These are phyloP conservation scores for Dothideomycetes sp. DNA, from an alignment of 2,329 filamentous ascomycete genomes.

Conservation along the genomic window DNA sequence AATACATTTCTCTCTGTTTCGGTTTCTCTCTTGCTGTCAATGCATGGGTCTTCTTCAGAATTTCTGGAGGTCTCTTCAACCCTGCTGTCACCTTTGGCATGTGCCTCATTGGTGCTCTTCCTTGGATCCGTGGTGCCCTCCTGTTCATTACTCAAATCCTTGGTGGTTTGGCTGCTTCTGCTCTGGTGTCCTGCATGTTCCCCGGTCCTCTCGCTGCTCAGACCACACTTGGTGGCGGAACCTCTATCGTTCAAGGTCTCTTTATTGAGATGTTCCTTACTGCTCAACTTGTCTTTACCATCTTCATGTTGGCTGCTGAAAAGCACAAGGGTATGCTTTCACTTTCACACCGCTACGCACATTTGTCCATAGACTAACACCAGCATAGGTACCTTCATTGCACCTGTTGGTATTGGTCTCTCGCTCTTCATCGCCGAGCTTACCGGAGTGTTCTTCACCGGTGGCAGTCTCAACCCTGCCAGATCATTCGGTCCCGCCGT, in stretches of 20 bases:
- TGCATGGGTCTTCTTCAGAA: constrained; percentile 32
- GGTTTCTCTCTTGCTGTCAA: constrained; percentile 35
- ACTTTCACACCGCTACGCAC: no score
- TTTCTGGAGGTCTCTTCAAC: constrained; percentile 30
- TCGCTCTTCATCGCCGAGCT: constrained; percentile 40
- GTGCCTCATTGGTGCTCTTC: constrained; percentile 29
- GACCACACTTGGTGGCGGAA: constrained; percentile 28
- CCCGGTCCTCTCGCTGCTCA: constrained; percentile 29
- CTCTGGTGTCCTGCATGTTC: constrained; percentile 28
- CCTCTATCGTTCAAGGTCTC: constrained; percentile 29
- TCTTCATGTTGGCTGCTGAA: constrained; percentile 33
- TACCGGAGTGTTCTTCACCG: constrained; percentile 33
- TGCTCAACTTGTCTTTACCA: constrained; percentile 32
- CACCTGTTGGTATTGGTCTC: constrained; percentile 34
- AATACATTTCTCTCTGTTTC: constrained; percentile 32
- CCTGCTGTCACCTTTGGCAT: constrained; percentile 30
- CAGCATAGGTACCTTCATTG: constrained; percentile 31
- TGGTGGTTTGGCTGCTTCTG: constrained; percentile 29
- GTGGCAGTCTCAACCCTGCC: constrained; percentile 27
- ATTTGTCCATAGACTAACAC: background rate
- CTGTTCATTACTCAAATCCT: constrained; percentile 30
- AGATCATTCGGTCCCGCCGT: constrained; percentile 27
- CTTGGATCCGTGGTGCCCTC: constrained; percentile 26
- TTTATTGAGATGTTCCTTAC: constrained; percentile 35
- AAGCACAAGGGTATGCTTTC: constrained; percentile 28